Percentiles rank a stretch among this genome's conserved stretches.
Conservation (phyloP, 345 rosid genomes). For the Cardamine resedifolia region DNA sequence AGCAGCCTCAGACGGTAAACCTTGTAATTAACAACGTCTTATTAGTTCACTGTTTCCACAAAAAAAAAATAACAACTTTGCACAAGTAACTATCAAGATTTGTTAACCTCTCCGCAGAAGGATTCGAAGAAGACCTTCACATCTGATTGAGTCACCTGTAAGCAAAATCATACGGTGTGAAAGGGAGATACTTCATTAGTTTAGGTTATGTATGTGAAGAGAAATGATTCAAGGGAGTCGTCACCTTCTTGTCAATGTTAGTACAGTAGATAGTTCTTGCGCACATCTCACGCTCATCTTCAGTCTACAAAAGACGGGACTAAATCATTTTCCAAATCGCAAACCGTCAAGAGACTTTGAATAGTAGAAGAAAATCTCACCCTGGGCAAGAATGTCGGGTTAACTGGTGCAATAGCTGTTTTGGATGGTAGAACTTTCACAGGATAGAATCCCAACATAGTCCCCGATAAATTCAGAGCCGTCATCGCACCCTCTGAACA, state of each 20-base stretch:
- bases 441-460: constrained; percentile 93
- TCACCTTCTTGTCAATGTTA: constrained; percentile 92
- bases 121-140: constrained; percentile 67
- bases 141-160: constrained; percentile 71
- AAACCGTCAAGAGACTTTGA: neutral
- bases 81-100: neutral
- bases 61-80: neutral
- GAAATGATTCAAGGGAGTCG: constrained; percentile 30
- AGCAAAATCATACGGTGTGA: neutral
- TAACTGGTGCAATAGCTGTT: constrained; percentile 97
- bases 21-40: constrained; percentile 42
- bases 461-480: constrained; percentile 76
- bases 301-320: constrained; percentile 44
- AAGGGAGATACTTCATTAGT: neutral
- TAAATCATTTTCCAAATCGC: constrained; percentile 6
- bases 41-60: neutral
- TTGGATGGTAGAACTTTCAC: constrained; percentile 88
- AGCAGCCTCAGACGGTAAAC: constrained; percentile 78
- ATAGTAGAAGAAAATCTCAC: constrained; percentile 39
- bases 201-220: neutral
- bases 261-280: constrained; percentile 91
- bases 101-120: constrained; percentile 69
- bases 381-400: constrained; percentile 94
- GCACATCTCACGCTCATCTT: constrained; percentile 97
- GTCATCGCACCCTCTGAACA: constrained; percentile 70